Percentiles rank a stretch among this genome's conserved stretches.
Evolutionary conservation across 768 basidiomycete species (phyloP).

Genomic region (Clathrus columnatus): DNA sequence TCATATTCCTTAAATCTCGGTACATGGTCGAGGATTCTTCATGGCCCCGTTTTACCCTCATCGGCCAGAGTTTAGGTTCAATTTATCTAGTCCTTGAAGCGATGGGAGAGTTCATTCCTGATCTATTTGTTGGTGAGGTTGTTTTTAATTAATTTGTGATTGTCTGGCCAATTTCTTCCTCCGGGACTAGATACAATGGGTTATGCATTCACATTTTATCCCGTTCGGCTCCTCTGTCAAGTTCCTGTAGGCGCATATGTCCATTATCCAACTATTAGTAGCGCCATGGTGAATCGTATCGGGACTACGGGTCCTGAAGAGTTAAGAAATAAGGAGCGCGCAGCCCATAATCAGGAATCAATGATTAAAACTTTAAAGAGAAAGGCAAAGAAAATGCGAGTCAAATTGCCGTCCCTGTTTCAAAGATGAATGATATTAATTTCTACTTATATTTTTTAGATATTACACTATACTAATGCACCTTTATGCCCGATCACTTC

Average conservation of each 20-base stretch:
- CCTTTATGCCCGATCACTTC: constrained; percentile 69
- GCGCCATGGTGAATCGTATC: constrained; percentile 86
- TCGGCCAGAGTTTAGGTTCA: constrained; percentile 87
- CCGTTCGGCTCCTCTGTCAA: constrained; percentile 52
- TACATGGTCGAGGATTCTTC: constrained; percentile 67
- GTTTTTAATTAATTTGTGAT: neutral
- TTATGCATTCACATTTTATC: constrained; percentile 87
- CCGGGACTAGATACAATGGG: constrained; percentile 94
- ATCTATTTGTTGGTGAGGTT: constrained; percentile 77
- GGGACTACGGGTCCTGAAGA: constrained; percentile 16
- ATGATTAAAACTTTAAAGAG: neutral
- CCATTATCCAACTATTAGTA: constrained; percentile 95
- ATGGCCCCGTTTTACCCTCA: constrained; percentile 86
- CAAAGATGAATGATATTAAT: neutral
- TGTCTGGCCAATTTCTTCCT: neutral
- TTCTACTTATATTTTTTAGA: constrained; percentile 27
- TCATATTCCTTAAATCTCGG: constrained; percentile 71
- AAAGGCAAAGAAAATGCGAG: constrained; percentile 34
- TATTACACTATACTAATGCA: constrained; percentile 89
- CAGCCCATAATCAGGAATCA: neutral
- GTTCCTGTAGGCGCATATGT: constrained; percentile 84
- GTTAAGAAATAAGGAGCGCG: constrained; percentile 11
- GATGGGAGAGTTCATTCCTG: constrained; percentile 68
- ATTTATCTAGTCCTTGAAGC: constrained; percentile 81
- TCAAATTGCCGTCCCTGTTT: constrained; percentile 7